Base-by-base conservation (phyloP, 768 basidiomycete species). In the Termitomyces sp. region DNA sequence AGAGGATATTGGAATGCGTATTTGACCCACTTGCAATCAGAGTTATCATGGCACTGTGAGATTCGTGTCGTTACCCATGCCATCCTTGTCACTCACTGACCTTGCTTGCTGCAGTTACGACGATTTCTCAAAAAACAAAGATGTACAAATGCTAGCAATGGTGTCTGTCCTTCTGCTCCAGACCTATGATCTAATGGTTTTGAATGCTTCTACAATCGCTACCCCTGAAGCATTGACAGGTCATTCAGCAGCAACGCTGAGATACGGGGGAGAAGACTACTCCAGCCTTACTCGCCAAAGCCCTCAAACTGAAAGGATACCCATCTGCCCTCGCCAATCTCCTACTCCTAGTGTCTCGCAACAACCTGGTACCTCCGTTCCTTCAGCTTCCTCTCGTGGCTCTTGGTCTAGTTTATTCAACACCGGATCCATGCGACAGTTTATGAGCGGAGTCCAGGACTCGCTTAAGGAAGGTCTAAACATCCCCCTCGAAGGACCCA, bases 71-170 rank as follows among this genome's bases (percentile, higher is more conserved):
- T 53, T 26, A 23, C 59, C 60, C 8, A 59, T 52, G 19, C 56
- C 30, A 28, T 19, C n/a, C 23, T 46, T 33, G 30, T 31, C 33
- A 28, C 37, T 50, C 37, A 23, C 37, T 50, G 58, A 54, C 57
- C 45, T 31, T 35, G 7, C 19, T 26, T 10, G 58, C 15, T 9
- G 7, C 49, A 81, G 79, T 31, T 78, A 79, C 60, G 50, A 61
- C 5, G 71, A 78, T 55, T 67, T 77, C 37, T 68, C 70, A 5
- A 72, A 69, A 50, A 74, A 72, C 35, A 89, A 82, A 63, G 89
- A 94, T 63, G 67, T 92, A 1, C 90, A 93, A 63, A 85, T 91
- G 84, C 74, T 94, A 15, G 89, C 88, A 0, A 91, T 94, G 82
- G 58, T 91, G 3, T 76, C 89, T 0, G 73, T 82, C 48, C 68